A percentile compares a stretch with the other conserved stretches of the same genome.
These are phyloP conservation scores for Thymus mandschuricus DNA, from an alignment of 257 asterid species.

Conservation along the genomic window DNA sequence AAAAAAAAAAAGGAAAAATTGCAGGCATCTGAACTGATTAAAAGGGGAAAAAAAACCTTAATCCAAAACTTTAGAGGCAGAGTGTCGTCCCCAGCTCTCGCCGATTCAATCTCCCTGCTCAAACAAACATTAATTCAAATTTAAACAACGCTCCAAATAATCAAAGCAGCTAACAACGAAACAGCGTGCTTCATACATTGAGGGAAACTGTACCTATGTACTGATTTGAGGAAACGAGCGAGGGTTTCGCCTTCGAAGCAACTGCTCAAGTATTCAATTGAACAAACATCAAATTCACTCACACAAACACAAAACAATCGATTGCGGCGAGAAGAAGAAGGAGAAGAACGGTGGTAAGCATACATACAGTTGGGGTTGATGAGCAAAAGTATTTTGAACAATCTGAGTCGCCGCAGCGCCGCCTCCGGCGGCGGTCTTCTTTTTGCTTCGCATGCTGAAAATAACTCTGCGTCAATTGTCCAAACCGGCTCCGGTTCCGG, in stretches of 20 bases:
- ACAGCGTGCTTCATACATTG: background rate
- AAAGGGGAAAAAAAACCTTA: constrained; percentile 48
- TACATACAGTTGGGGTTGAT: constrained; percentile 39
- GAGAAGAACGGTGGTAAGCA: background rate
- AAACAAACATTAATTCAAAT: constrained; percentile 27
- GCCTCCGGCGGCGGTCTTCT: constrained; percentile 24
- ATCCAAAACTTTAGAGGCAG: constrained; percentile 76
- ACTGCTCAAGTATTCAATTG: constrained; percentile 39
- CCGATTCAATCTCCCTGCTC: constrained; percentile 65
- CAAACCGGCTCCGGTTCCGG: too few species aligned
- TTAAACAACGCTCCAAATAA: background rate
- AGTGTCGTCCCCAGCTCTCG: constrained; percentile 41
- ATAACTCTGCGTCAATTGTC: background rate
- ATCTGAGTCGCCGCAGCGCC: constrained; percentile 28
- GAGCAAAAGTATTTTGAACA: constrained; percentile 22
- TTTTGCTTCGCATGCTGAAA: constrained; percentile 39
- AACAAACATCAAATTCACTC: constrained; percentile 19
- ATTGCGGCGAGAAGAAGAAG: background rate
- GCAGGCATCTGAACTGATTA: background rate
- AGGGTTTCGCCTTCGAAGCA: constrained; percentile 75
- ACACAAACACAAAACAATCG: background rate
- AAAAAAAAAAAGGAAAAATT: constrained; percentile 1
- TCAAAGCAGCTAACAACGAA: background rate
- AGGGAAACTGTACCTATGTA: constrained; percentile 43
- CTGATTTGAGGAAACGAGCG: constrained; percentile 50